phyloP scores from a whole-genome alignment of 768 basidiomycete genomes.

The Inosperma sp. region DNA sequence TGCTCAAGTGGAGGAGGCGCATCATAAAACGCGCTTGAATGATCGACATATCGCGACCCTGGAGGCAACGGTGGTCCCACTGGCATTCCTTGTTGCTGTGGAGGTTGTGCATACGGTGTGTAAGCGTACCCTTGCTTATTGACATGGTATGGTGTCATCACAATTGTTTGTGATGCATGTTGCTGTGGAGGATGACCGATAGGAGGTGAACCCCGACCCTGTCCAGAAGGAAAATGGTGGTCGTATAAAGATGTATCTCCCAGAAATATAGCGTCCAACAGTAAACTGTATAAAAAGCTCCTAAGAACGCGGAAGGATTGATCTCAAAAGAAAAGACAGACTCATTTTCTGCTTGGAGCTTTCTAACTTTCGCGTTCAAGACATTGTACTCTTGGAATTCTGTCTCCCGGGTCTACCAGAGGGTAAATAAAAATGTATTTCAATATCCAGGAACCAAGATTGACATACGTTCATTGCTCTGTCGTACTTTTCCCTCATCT shows the following conservation, averaged over 20 bases:
- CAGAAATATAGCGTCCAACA: conserved; percentile 35
- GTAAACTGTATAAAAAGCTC: conserved; percentile 24
- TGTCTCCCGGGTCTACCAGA: conserved; percentile 33
- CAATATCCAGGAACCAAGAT: neutral
- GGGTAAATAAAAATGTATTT: neutral
- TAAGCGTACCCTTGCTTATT: neutral
- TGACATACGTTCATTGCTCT: conserved; percentile 36
- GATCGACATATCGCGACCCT: conserved; percentile 1
- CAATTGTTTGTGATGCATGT: neutral
- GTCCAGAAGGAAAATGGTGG: conserved; percentile 21
- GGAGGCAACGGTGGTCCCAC: neutral
- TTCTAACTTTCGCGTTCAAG: conserved; percentile 38
- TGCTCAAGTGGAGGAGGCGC: neutral
- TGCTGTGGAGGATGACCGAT: conserved; percentile 6
- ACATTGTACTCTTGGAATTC: conserved; percentile 37
- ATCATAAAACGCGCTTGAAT: neutral
- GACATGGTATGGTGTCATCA: neutral
- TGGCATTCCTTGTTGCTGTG: neutral
- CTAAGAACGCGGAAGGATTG: neutral
- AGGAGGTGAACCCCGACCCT: conserved; percentile 9
- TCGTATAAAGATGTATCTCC: conserved; percentile 24
- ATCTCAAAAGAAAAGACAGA: conserved; percentile 21
- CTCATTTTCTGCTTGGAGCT: conserved; percentile 49
- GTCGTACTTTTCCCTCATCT: conserved; percentile 44
- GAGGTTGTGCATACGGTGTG: neutral